Evolutionary conservation across 1,139 yeast species (phyloP).

Genomic region (Suhomyces wounanorum): DNA sequence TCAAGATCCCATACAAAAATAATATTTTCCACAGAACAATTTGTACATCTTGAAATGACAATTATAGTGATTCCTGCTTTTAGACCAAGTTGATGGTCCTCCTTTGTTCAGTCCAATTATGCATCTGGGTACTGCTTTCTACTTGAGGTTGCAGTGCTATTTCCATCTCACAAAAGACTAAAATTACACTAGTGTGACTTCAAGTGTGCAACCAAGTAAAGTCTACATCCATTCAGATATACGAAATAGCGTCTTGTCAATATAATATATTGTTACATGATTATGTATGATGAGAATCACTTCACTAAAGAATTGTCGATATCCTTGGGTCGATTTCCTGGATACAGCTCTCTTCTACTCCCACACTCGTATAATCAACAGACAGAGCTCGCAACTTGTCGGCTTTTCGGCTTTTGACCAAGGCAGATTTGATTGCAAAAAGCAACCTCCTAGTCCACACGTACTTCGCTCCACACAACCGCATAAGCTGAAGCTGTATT

Average conservation of each 20-base stretch:
- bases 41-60: background rate
- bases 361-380: background rate
- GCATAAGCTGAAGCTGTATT: conserved; percentile 16
- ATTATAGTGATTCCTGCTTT: background rate
- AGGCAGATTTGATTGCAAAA: background rate
- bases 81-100: background rate
- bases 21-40: background rate
- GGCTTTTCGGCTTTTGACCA: background rate
- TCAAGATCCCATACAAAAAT: background rate
- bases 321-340: background rate
- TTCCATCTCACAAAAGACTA: too few species aligned
- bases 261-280: too few species aligned
- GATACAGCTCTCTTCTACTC: background rate
- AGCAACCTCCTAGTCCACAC: conserved; percentile 1
- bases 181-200: too few species aligned
- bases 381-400: conserved; percentile 1
- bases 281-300: too few species aligned
- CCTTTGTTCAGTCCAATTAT: background rate
- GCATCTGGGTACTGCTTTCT: background rate
- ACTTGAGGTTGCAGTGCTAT: too few species aligned
- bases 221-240: too few species aligned
- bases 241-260: too few species aligned
- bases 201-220: too few species aligned
- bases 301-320: background rate
- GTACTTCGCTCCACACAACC: background rate